Percentiles rank a stretch among this genome's conserved stretches.
Conservation (phyloP, 2,329 filamentous ascomycete genomes). For the Grosmannia serpens region DNA sequence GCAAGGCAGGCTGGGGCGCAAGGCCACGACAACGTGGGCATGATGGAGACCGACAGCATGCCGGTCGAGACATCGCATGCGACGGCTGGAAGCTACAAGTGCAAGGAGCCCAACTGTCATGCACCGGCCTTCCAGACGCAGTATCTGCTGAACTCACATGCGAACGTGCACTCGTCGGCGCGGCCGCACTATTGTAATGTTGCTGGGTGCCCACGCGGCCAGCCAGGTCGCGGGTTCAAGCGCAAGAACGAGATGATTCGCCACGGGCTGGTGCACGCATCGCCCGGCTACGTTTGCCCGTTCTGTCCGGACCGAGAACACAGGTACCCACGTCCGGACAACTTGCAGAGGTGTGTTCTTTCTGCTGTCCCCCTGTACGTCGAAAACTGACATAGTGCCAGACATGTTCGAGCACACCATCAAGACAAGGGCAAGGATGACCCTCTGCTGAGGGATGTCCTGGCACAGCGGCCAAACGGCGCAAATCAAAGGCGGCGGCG, state of each 20-base stretch:
- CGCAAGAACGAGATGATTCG: constrained; percentile 64
- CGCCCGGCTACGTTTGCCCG: constrained; percentile 89
- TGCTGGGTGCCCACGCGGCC: constrained; percentile 47
- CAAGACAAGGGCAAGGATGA: constrained; percentile 85
- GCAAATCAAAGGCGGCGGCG: constrained; percentile 63
- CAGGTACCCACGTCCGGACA: constrained; percentile 89
- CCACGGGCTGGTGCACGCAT: constrained; percentile 81
- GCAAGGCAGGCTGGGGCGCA: constrained; percentile 22
- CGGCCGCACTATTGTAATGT: constrained; percentile 57
- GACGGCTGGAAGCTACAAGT: constrained; percentile 38
- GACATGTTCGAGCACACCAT: constrained; percentile 89
- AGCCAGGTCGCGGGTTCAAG: constrained; percentile 58
- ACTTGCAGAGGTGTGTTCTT: constrained; percentile 68
- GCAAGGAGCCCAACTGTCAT: constrained; percentile 50
- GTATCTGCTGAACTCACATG: constrained; percentile 68
- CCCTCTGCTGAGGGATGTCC: constrained; percentile 64
- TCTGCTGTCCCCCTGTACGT: neutral
- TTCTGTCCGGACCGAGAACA: constrained; percentile 92
- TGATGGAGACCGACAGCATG: neutral
- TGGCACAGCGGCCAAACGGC: constrained; percentile 76
- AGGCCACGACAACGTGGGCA: neutral
- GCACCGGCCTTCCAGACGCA: constrained; percentile 67
- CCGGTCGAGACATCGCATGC: neutral
- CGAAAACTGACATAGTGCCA: constrained; percentile 21
- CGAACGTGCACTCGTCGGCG: constrained; percentile 56